Evolutionary conservation across 805 yeast species (phyloP).

Genomic region (Brettanomyces nanus): DNA sequence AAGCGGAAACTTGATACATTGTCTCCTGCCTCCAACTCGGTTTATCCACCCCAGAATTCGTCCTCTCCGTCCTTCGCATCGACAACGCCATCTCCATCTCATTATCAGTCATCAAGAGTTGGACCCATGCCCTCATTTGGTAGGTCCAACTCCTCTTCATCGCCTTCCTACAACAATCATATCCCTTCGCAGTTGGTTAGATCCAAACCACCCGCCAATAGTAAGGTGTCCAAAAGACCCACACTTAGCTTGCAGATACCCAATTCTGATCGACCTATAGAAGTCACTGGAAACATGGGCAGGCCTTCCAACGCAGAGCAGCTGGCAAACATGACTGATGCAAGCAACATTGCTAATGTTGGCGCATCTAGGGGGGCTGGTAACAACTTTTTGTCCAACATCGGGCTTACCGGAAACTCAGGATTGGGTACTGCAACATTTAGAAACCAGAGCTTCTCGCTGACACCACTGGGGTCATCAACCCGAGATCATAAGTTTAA

Average conservation of each 20-base stretch:
- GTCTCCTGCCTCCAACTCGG: not conserved
- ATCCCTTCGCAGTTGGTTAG: not conserved
- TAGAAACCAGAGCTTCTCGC: not conserved
- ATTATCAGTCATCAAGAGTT: not conserved
- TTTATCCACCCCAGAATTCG: not conserved
- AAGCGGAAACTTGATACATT: not conserved
- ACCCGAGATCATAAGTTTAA: constrained; percentile 1
- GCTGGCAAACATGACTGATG: constrained; percentile 16
- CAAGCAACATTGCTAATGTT: constrained; percentile 1
- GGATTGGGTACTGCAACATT: too few species aligned
- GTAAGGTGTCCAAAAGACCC: constrained; percentile 33
- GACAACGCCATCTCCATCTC: constrained; percentile 1
- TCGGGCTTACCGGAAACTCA: too few species aligned
- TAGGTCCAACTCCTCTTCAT: not conserved
- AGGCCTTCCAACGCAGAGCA: constrained; percentile 1
- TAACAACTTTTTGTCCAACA: too few species aligned
- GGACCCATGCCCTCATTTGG: not conserved
- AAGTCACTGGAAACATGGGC: too few species aligned
- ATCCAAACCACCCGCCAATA: constrained; percentile 1
- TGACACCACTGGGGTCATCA: constrained; percentile 1
- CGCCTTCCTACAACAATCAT: constrained; percentile 2
- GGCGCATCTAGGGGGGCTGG: not conserved
- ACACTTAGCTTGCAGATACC: constrained; percentile 63
- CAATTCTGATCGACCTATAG: constrained; percentile 16
- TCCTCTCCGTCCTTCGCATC: not conserved